These are phyloP conservation scores for Tieghemiomyces parasiticus DNA, from an alignment of 192 early-diverging fungal species.

Conservation along the genomic window DNA sequence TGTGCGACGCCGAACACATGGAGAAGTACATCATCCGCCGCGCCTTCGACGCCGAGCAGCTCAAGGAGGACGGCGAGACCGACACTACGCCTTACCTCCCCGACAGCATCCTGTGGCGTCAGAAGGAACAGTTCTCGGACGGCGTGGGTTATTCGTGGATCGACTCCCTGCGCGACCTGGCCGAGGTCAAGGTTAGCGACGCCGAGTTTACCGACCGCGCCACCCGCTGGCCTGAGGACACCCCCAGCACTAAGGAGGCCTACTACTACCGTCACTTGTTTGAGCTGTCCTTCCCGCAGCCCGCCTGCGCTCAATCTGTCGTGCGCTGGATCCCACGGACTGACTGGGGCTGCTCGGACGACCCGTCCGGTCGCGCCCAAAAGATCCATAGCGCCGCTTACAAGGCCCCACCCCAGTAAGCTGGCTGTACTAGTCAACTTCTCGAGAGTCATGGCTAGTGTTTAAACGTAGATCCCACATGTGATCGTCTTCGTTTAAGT, in stretches of 20 bases:
- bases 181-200: slow-evolving; percentile 56
- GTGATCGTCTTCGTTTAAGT: no score
- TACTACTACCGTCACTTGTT: slow-evolving; percentile 90
- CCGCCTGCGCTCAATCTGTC: slow-evolving; percentile 75
- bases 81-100: slow-evolving; percentile 65
- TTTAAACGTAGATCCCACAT: no score
- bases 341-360: slow-evolving; percentile 97
- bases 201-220: slow-evolving; percentile 51
- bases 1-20: slow-evolving; percentile 57
- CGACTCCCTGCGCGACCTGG: slow-evolving; percentile 74
- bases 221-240: slow-evolving; percentile 68
- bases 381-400: slow-evolving; percentile 72
- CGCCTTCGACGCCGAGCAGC: slow-evolving; percentile 71
- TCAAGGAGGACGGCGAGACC: slow-evolving; percentile 38
- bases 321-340: slow-evolving; percentile 91
- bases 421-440: no score
- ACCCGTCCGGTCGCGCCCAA: slow-evolving; percentile 96
- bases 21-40: slow-evolving; percentile 93
- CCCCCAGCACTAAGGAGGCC: slow-evolving; percentile 92
- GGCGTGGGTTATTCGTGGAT: slow-evolving; percentile 99
- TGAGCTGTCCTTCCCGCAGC: slow-evolving; percentile 87
- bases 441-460: no score
- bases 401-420: no score
- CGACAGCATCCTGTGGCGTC: slow-evolving; percentile 83
- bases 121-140: slow-evolving; percentile 98